Conservation (phyloP, 2,329 filamentous ascomycete genomes). For the Aspergillus fructus region DNA sequence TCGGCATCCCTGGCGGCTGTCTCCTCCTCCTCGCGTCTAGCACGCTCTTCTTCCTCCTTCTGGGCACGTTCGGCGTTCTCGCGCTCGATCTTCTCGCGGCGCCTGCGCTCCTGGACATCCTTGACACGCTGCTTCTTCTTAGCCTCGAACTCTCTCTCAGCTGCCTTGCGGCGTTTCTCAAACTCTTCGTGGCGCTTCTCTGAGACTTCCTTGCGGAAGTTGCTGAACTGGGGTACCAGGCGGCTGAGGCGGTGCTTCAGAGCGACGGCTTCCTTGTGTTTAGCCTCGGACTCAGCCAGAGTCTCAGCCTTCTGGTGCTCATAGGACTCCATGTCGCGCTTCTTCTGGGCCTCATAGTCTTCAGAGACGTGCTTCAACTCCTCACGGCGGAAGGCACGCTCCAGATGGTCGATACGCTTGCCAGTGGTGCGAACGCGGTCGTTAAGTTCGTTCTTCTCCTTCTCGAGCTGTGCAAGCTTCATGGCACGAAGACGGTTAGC, state of each 20-base stretch:
- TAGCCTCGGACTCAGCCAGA: conserved; percentile 75
- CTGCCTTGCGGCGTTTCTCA: conserved; percentile 86
- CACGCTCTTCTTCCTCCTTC: conserved; percentile 82
- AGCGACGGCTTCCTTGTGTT: conserved; percentile 88
- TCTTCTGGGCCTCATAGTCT: conserved; percentile 81
- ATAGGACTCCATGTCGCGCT: conserved; percentile 75
- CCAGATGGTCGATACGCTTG: conserved; percentile 94
- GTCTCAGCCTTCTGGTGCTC: conserved; percentile 76
- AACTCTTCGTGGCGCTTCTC: conserved; percentile 92
- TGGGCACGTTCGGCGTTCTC: conserved; percentile 79
- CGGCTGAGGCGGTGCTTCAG: conserved; percentile 89
- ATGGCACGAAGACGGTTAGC: conserved; percentile 87
- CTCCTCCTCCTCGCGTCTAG: conserved; percentile 80
- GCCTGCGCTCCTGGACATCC: conserved; percentile 79
- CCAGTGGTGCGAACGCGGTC: conserved; percentile 87
- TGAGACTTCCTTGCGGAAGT: conserved; percentile 77
- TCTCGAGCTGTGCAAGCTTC: conserved; percentile 93
- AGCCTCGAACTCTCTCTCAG: conserved; percentile 88
- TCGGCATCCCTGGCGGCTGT: conserved; percentile 77
- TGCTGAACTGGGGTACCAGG: conserved; percentile 79
- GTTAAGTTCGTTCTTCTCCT: conserved; percentile 94
- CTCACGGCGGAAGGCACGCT: conserved; percentile 94
- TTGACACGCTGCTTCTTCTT: conserved; percentile 85
- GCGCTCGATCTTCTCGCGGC: conserved; percentile 77
- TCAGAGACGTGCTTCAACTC: conserved; percentile 86